A percentile compares a stretch with the other conserved stretches of the same genome.
These are phyloP conservation scores for Apophysomyces elegans DNA, from an alignment of 371 early-diverging fungal species.

Conservation along the genomic window DNA sequence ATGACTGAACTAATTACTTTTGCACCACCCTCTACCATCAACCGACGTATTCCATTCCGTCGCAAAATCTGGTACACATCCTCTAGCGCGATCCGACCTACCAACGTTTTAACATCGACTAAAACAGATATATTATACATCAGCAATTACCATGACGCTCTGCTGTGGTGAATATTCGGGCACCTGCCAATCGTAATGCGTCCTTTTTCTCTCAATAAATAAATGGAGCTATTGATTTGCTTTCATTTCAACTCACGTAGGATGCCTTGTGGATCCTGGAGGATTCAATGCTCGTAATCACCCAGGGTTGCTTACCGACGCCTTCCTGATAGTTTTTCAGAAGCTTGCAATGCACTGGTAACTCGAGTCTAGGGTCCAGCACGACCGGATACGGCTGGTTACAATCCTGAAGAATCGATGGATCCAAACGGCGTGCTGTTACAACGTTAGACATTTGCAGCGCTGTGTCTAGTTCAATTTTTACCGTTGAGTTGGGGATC, in stretches of 20 bases:
- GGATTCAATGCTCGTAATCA: conserved; percentile 25
- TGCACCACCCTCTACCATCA: conserved; percentile 97
- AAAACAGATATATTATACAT: background rate
- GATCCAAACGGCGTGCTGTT: conserved; percentile 31
- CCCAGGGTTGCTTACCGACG: conserved; percentile 37
- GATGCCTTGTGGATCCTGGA: background rate
- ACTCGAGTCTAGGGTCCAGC: conserved; percentile 68
- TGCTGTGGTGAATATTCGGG: conserved; percentile 38
- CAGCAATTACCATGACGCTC: conserved; percentile 15
- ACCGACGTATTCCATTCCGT: conserved; percentile 38
- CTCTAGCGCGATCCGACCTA: conserved; percentile 12
- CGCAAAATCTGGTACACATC: conserved; percentile 33
- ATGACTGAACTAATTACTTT: conserved; percentile 76
- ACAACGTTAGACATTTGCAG: background rate
- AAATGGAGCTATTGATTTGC: conserved; percentile 15
- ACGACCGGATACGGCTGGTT: conserved; percentile 83
- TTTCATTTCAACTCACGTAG: background rate
- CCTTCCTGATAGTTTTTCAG: conserved; percentile 31
- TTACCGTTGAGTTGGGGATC: conserved; percentile 84
- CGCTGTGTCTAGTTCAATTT: background rate
- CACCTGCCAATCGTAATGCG: conserved; percentile 54
- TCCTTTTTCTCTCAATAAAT: conserved; percentile 12
- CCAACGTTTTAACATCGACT: background rate
- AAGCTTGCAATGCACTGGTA: conserved; percentile 34
- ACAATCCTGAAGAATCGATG: conserved; percentile 3